Evolutionary conservation across 2,329 filamentous ascomycete genomes (phyloP).

Genomic region (Coleophoma cylindrospora): DNA sequence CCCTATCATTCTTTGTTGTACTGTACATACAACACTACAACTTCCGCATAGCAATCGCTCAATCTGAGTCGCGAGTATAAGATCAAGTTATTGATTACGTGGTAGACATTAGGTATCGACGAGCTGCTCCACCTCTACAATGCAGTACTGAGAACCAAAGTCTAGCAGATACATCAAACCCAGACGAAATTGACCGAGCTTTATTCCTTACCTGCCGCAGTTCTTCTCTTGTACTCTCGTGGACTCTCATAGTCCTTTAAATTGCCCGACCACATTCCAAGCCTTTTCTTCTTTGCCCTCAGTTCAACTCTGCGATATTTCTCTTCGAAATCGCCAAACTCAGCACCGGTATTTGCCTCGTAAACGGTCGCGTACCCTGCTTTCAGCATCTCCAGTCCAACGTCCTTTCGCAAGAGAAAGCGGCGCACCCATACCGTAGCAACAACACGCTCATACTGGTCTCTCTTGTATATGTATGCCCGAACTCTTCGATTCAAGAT

Average conservation of each 20-base stretch:
- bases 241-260: slow-evolving; percentile 71
- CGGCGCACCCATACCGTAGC: slow-evolving; percentile 75
- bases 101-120: too few species aligned
- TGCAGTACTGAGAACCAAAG: too few species aligned
- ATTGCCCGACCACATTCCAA: slow-evolving; percentile 72
- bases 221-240: slow-evolving; percentile 73
- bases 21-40: too few species aligned
- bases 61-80: too few species aligned
- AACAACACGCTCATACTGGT: slow-evolving; percentile 91
- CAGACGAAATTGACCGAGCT: too few species aligned
- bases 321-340: slow-evolving; percentile 71
- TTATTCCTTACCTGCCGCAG: slow-evolving; percentile 22
- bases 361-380: slow-evolving; percentile 84
- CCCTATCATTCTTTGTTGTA: too few species aligned
- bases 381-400: slow-evolving; percentile 86
- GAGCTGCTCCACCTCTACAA: too few species aligned
- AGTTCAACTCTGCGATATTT: slow-evolving; percentile 63
- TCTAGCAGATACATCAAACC: too few species aligned
- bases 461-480: slow-evolving; percentile 74
- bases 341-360: slow-evolving; percentile 83
- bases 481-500: slow-evolving; percentile 70
- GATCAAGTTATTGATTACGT: too few species aligned
- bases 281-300: slow-evolving; percentile 57
- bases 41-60: too few species aligned
- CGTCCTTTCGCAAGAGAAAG: slow-evolving; percentile 64